Conservation (phyloP, 345 rosid genomes). For the Clarkia xantiana region DNA sequence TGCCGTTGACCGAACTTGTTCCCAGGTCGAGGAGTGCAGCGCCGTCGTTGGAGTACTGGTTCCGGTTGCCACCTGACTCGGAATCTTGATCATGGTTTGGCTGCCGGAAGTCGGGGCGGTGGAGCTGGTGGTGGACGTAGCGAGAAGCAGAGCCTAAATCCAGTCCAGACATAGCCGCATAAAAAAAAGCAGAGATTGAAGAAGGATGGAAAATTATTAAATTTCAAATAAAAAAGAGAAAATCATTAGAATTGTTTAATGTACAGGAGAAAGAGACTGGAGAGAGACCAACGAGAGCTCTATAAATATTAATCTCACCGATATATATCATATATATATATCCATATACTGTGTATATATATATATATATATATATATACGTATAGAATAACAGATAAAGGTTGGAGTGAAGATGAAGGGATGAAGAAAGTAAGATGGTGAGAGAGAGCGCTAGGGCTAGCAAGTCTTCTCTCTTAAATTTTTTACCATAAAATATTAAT, state of each 20-base stretch:
- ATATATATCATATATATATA: background rate
- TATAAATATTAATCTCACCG: too few species aligned
- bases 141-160: conserved; percentile 55
- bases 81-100: conserved; percentile 14
- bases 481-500: too few species aligned
- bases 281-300: too few species aligned
- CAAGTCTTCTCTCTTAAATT: too few species aligned
- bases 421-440: background rate
- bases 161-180: conserved; percentile 45
- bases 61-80: conserved; percentile 22
- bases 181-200: conserved; percentile 14
- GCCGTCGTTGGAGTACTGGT: conserved; percentile 7
- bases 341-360: too few species aligned
- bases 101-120: conserved; percentile 27
- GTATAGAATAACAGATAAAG: conserved; percentile 2
- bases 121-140: conserved; percentile 45
- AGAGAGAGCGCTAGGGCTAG: too few species aligned
- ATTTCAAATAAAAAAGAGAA: background rate
- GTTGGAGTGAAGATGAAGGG: conserved; percentile 13
- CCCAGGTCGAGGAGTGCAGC: conserved; percentile 10
- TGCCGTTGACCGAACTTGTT: conserved; percentile 22
- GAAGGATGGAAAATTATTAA: background rate
- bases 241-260: too few species aligned
- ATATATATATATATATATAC: conserved; percentile 1
- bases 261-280: too few species aligned